Base-by-base conservation (phyloP, 148 eudicot species). In the Chenopodium quinoa region DNA sequence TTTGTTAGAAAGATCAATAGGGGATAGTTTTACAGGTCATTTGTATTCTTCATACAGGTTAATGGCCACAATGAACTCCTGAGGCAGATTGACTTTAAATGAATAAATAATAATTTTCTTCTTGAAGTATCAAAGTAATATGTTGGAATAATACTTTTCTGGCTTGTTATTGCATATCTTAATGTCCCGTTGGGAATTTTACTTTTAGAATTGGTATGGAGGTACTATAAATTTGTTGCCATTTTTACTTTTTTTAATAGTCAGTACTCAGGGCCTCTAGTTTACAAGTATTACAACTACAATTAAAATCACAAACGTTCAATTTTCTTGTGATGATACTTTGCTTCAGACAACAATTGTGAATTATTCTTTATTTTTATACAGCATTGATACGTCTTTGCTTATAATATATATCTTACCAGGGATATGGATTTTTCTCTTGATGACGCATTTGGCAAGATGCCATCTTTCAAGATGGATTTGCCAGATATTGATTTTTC, bases 391-490 rank as follows among this genome's bases (percentile, higher is more conserved):
- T 78, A 34, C 48, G 37, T 63, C 20, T 78, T 70, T 31, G 65
- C 72, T 84, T 44, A 78, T 83, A 75, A 63, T 50, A 62, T 71
- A 74, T 71, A 78, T 75, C 82, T 76, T 75, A 7, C 72, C 76
- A 95, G 97, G 92, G 99, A 93, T 86, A 84, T 91, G 89, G 95
- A 95, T 87, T 95, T 95, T 78, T 81, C 89, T 79, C 91, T 95
- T 71, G 93, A 91, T 82, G 91, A 82, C 84, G 95, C 90, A 70
- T 88, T 93, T 84, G 97, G 85, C 68, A 95, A 93, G 86, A 82
- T 91, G 69, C 79, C 97, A 76, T 91, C 98, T 63, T 90, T 95
- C 87, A 91, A 91, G 74, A 60, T 93, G 46, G 97, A 93, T 83
- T 87, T 95, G 87, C 76, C 93, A 64, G 94, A 92, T 84, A 84